These are phyloP conservation scores for Collybiopsis confluens DNA, from an alignment of 768 basidiomycete genomes.

Conservation along the genomic window DNA sequence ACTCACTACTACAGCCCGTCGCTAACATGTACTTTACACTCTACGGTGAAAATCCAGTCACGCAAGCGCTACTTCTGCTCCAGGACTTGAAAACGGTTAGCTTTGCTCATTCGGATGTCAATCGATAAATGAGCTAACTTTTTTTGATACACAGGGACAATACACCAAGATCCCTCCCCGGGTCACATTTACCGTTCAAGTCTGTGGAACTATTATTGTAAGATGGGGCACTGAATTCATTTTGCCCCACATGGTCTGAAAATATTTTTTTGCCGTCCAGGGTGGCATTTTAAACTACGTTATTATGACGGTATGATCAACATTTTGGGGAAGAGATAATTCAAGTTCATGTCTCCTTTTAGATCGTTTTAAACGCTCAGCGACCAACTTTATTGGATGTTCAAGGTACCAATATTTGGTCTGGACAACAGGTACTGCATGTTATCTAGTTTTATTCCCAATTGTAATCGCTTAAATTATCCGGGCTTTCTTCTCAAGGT, in stretches of 20 bases:
- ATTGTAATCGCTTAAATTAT: too few relatives aligned
- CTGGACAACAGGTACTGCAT: constrained; percentile 51
- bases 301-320: constrained; percentile 42
- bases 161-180: constrained; percentile 56
- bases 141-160: constrained; percentile 21
- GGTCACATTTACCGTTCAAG: constrained; percentile 52
- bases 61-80: constrained; percentile 23
- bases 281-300: constrained; percentile 48
- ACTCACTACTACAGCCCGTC: constrained; percentile 33
- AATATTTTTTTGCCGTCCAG: constrained; percentile 15
- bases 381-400: constrained; percentile 36
- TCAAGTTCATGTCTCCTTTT: not conserved
- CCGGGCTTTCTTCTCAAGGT: constrained; percentile 25
- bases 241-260: not conserved
- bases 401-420: constrained; percentile 52
- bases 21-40: constrained; percentile 34
- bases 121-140: not conserved
- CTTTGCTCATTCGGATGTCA: not conserved
- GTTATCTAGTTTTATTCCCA: too few relatives aligned
- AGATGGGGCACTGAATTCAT: not conserved
- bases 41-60: constrained; percentile 29
- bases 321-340: not conserved
- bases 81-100: constrained; percentile 28
- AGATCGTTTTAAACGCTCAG: constrained; percentile 28
- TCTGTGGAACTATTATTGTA: constrained; percentile 49